Base-by-base conservation (phyloP, 1,284 basidiomycete genomes). In the Tylopilus sp. region DNA sequence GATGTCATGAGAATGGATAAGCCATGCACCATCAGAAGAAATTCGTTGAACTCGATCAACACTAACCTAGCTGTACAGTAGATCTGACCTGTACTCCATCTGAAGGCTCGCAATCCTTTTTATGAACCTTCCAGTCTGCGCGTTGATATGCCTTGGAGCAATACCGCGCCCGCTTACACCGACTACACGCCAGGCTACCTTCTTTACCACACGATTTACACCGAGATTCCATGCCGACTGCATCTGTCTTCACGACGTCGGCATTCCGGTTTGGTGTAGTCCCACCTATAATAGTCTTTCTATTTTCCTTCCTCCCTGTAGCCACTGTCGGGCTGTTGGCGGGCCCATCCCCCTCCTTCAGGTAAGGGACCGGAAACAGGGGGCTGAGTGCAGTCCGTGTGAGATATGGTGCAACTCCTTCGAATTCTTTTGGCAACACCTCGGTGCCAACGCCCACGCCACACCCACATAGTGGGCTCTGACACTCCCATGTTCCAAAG, bases 341-440 rank as follows among this genome's bases (percentile, higher is more conserved):
- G 11, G 40, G 42, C n/a, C n/a, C 52, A 7, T 58, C 63, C 15
- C 71, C 62, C 6, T 61, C 56, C 54, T 79, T 74, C 53, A 79
- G 49, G 54, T 76, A 79, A 10, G 76, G 70, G n/a, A 78, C 72
- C 0, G 75, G 65, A 53, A 82, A 83, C 1, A 82, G 61, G 0
- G 77, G 80, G n/a, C 75, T 71, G n/a, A 83, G 67, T 2, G 78
- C 81, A 7, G 75, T 66, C 29, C 80, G 67, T 1, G 78, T 82
- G 17, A 75, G 73, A 46, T 72, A 67, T 4, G 74, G 72, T 15
- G 72, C 71, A 15, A 77, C 54, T 1, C 46, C 28, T 32, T 66
- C 61, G n/a, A 66, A 61, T 3, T 19, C 28, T 17, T 62, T 63
- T 9, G 59, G 59, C 44, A 78, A 62, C 5, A 50, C 46, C 3